A percentile compares a stretch with the other conserved stretches of the same genome.
phyloP scores from a whole-genome alignment of 1,284 basidiomycete genomes.

The Trametes polyzona region DNA sequence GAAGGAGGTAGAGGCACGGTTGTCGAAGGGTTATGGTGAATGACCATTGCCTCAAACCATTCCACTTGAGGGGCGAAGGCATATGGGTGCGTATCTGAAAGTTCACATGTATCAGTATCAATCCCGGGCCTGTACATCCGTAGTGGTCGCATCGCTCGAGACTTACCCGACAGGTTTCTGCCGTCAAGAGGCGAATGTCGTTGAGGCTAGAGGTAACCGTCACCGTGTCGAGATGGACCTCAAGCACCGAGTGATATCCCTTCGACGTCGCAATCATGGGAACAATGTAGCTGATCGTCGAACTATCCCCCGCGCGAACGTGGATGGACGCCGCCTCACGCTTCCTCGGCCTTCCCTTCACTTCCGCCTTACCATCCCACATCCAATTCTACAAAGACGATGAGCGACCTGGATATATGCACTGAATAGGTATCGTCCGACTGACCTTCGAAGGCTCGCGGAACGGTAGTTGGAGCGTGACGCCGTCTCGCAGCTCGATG shows the following conservation, averaged over 20 bases:
- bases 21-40: slow-evolving; percentile 72
- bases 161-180: slow-evolving; percentile 76
- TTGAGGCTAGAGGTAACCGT: slow-evolving; percentile 84
- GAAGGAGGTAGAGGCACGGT: slow-evolving; percentile 76
- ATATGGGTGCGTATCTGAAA: slow-evolving; percentile 64
- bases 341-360: slow-evolving; percentile 53
- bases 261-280: slow-evolving; percentile 74
- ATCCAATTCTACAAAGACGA: slow-evolving; percentile 72
- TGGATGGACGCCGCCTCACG: slow-evolving; percentile 77
- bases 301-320: slow-evolving; percentile 76
- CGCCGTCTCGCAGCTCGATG: slow-evolving; percentile 77
- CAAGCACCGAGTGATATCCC: slow-evolving; percentile 80
- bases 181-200: slow-evolving; percentile 75
- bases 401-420: slow-evolving; percentile 3
- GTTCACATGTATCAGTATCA: background rate
- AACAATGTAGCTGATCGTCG: slow-evolving; percentile 82
- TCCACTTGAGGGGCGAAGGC: slow-evolving; percentile 69
- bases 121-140: too few species aligned
- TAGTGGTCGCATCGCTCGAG: background rate
- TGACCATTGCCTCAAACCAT: slow-evolving; percentile 76
- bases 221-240: slow-evolving; percentile 84
- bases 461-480: slow-evolving; percentile 82
- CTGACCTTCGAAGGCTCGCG: slow-evolving; percentile 82
- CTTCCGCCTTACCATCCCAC: slow-evolving; percentile 67
- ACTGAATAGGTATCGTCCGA: background rate